Base-by-base conservation (phyloP, 2,329 filamentous ascomycete species). In the Pseudogymnoascus sp. region DNA sequence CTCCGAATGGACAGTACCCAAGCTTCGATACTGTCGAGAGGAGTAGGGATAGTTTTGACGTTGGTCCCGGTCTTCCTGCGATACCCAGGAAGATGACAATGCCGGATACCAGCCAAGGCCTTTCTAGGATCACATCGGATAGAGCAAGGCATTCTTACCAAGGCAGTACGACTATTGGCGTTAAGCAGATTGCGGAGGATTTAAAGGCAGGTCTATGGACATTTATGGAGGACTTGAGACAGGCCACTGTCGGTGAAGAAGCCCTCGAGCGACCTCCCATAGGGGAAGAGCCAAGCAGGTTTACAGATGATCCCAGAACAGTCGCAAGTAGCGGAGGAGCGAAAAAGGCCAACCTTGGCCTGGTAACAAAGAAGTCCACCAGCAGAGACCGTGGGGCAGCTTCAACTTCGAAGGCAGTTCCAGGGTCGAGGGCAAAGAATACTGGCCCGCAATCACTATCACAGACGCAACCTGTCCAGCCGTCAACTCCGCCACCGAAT, bases 231-330 rank as follows among this genome's bases (percentile, higher is more conserved):
- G 94, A 99, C 72, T 85, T 99, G 59, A 84, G 92, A 68, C 94
- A 97, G 75, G 95, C 93, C 12, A 96, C 94, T 0, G 92, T 99
- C 5, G 94, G 94, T 23, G 94, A 99, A 62, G 94, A 99, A 77
- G 90, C 87, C 14, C 84, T 91, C 66, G 85, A 80, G 65, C 87
- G 85, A 56, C 12, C 28, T 18, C 8, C 28, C 5, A 33, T 21
- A 33, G 28, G 28, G 12, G 50, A n/a, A 8, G 47, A 53, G 23
- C 8, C 47, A 33, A 16, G 47, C 25, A 53, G 47, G 25, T 53
- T 33, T 33, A 8, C n/a, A 35, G 50, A 56, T 21, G 28, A 53
- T 18, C 25, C 47, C 31, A 53, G 50, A 35, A 21, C 50, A 35
- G 2, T 14, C 10, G 16, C 50, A 21, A 33, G 23, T 31, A 53